Evolutionary conservation across 768 basidiomycete species (phyloP).

Genomic region (Rossbeevera mucosa): DNA sequence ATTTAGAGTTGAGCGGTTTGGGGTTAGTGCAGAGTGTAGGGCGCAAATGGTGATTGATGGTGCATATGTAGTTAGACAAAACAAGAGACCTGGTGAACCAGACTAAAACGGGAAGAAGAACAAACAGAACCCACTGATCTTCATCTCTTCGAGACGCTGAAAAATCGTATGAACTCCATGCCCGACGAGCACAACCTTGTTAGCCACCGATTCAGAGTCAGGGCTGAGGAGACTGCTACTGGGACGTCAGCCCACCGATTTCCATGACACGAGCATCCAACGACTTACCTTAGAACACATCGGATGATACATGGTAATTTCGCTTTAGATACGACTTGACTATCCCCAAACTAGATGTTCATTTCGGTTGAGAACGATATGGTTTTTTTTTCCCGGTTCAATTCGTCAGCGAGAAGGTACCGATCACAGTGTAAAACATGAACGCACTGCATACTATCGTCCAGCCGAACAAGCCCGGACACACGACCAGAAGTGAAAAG

Average conservation of each 20-base stretch:
- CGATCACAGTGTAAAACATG: neutral
- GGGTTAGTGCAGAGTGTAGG: neutral
- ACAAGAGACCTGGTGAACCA: neutral
- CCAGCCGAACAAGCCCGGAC: neutral
- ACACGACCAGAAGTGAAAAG: neutral
- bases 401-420: neutral
- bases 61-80: neutral
- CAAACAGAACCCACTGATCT: slow-evolving; percentile 55
- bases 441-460: slow-evolving; percentile 59
- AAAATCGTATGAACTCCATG: slow-evolving; percentile 56
- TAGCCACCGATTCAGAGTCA: slow-evolving; percentile 67
- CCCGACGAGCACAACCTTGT: slow-evolving; percentile 67
- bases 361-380: neutral
- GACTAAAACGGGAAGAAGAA: neutral
- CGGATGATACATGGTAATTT: slow-evolving; percentile 70
- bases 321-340: slow-evolving; percentile 61
- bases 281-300: slow-evolving; percentile 62
- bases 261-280: slow-evolving; percentile 1
- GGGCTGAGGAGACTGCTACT: slow-evolving; percentile 68
- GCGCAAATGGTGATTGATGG: neutral
- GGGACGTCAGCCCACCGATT: neutral
- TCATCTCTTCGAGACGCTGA: slow-evolving; percentile 68
- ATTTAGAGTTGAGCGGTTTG: neutral
- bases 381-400: slow-evolving; percentile 1
- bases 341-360: slow-evolving; percentile 64